These are phyloP conservation scores for Cyamopsis tetragonoloba DNA, from an alignment of 306 rosid species.

Conservation along the genomic window DNA sequence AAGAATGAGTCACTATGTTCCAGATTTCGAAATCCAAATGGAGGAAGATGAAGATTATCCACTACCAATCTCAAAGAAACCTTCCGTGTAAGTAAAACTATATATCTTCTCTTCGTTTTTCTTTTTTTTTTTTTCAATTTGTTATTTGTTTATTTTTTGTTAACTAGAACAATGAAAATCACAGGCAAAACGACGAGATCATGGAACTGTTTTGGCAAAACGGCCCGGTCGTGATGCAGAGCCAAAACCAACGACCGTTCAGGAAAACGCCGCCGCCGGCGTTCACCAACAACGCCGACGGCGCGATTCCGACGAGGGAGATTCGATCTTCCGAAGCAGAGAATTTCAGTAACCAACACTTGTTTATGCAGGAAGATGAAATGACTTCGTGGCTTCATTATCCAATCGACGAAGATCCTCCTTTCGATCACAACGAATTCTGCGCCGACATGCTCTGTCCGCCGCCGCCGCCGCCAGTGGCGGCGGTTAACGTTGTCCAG, in stretches of 20 bases:
- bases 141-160: neutral
- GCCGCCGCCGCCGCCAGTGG: neutral
- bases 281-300: neutral
- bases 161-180: neutral
- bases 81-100: conserved; percentile 45
- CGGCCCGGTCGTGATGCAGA: conserved; percentile 60
- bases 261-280: conserved; percentile 25
- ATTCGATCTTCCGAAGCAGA: conserved; percentile 22
- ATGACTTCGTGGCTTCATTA: conserved; percentile 68
- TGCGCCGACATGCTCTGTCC: conserved; percentile 44
- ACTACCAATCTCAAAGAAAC: conserved; percentile 40
- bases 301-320: conserved; percentile 30
- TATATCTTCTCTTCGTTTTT: neutral
- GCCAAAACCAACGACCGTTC: conserved; percentile 47
- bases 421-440: conserved; percentile 45
- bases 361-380: conserved; percentile 79
- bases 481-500: no score
- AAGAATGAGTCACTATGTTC: conserved; percentile 63
- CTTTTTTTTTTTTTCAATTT: neutral
- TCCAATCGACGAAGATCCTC: conserved; percentile 58
- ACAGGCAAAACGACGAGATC: conserved; percentile 62
- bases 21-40: conserved; percentile 54
- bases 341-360: conserved; percentile 27
- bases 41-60: conserved; percentile 43
- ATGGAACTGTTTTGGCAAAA: conserved; percentile 79